phyloP scores from a whole-genome alignment of 2,329 filamentous ascomycete genomes.

The Aaosphaeria arxii region DNA sequence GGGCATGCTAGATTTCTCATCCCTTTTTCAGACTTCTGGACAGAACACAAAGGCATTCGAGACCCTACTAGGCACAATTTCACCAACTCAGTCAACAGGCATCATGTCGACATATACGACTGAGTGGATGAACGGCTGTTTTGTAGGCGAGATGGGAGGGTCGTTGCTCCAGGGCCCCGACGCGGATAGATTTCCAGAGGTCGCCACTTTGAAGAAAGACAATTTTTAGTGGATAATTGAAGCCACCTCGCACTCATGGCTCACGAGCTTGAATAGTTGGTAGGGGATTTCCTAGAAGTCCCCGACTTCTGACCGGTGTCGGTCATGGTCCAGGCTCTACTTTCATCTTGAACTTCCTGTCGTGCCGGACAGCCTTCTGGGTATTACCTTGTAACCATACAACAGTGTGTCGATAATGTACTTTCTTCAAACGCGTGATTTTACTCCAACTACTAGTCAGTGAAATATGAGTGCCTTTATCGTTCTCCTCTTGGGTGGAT shows the following conservation, averaged over 20 bases:
- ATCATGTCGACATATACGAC: constrained; percentile 12
- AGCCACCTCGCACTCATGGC: neutral
- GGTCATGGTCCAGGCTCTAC: too few species aligned
- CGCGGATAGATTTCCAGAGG: constrained; percentile 16
- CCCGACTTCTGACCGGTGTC: too few species aligned
- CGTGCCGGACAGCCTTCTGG: too few species aligned
- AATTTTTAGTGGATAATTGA: constrained; percentile 1
- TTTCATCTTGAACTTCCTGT: too few species aligned
- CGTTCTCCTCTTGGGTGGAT: too few species aligned
- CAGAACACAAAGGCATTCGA: constrained; percentile 8
- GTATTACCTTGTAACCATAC: too few species aligned
- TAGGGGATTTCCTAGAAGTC: too few species aligned
- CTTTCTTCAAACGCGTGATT: too few species aligned
- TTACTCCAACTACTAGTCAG: too few species aligned
- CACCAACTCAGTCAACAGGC: constrained; percentile 3
- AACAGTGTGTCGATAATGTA: too few species aligned
- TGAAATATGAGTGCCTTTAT: too few species aligned
- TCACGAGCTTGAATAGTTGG: too few species aligned
- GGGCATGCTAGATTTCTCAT: constrained; percentile 13
- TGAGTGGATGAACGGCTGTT: constrained; percentile 15
- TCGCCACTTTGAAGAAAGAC: constrained; percentile 9
- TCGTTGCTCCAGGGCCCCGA: constrained; percentile 12
- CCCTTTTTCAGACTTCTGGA: constrained; percentile 14
- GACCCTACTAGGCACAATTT: constrained; percentile 13
- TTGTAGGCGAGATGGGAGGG: constrained; percentile 12